Evolutionary conservation across 2,329 filamentous ascomycete species (phyloP).

Genomic region (Neopestalotiopsis sp.): DNA sequence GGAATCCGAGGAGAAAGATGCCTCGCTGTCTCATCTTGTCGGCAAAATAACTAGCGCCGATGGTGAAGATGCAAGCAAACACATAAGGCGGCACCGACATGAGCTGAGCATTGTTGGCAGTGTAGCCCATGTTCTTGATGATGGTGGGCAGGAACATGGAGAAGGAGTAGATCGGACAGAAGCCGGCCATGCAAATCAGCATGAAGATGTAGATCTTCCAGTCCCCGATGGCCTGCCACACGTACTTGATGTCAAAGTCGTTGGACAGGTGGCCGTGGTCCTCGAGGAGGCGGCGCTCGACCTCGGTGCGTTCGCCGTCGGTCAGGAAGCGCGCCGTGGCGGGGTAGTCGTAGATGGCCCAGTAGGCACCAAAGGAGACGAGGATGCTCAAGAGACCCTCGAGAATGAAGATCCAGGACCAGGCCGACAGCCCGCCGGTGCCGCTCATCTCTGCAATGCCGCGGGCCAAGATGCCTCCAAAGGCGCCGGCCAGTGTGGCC

Average conservation of each 20-base stretch:
- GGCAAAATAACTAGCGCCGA: slow-evolving; percentile 50
- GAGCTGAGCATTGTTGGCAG: slow-evolving; percentile 60
- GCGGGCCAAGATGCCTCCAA: slow-evolving; percentile 51
- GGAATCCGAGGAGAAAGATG: slow-evolving; percentile 49
- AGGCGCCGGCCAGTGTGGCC: slow-evolving; percentile 54
- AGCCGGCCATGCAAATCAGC: slow-evolving; percentile 66
- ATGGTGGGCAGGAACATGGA: slow-evolving; percentile 68
- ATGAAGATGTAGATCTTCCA: slow-evolving; percentile 63
- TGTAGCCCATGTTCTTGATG: slow-evolving; percentile 57
- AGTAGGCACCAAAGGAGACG: slow-evolving; percentile 55
- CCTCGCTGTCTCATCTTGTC: slow-evolving; percentile 37
- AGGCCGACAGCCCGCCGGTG: slow-evolving; percentile 49
- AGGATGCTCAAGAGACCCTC: slow-evolving; percentile 59
- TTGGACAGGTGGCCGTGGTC: slow-evolving; percentile 58
- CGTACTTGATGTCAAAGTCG: slow-evolving; percentile 61
- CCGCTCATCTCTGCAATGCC: slow-evolving; percentile 55
- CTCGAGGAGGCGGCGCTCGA: slow-evolving; percentile 48
- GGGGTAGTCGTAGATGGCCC: slow-evolving; percentile 66
- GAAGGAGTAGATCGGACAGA: slow-evolving; percentile 64
- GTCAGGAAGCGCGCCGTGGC: slow-evolving; percentile 55
- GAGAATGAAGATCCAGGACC: slow-evolving; percentile 83
- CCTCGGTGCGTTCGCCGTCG: slow-evolving; percentile 47
- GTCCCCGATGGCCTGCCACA: slow-evolving; percentile 62
- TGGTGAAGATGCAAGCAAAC: slow-evolving; percentile 59
- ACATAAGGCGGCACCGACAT: slow-evolving; percentile 69